A percentile compares a stretch with the other conserved stretches of the same genome.
These are phyloP conservation scores for Moelleriella libera DNA, from an alignment of 2,329 filamentous ascomycete genomes.

Conservation along the genomic window DNA sequence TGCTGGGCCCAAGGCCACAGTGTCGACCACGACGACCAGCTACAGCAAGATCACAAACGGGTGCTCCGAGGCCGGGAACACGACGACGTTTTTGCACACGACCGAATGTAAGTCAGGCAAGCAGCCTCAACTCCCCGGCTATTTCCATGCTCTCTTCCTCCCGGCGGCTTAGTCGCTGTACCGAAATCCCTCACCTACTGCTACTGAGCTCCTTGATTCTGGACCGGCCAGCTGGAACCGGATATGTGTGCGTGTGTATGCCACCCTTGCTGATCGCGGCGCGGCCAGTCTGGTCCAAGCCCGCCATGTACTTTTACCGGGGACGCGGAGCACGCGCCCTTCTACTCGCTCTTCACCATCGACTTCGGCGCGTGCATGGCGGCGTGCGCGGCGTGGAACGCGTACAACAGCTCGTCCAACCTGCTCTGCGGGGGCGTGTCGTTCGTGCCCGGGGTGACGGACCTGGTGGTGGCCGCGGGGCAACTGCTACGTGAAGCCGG, in stretches of 20 bases:
- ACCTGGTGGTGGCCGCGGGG: constrained; percentile 1
- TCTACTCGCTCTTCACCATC: constrained; percentile 26
- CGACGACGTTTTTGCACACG: constrained; percentile 12
- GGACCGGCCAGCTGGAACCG: too few relatives aligned
- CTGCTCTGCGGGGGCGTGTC: constrained; percentile 6
- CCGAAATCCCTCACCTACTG: too few relatives aligned
- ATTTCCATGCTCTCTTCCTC: too few relatives aligned
- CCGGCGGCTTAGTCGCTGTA: too few relatives aligned
- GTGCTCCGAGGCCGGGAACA: constrained; percentile 21
- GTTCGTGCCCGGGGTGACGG: constrained; percentile 6
- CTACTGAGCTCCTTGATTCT: too few relatives aligned
- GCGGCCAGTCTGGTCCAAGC: constrained; percentile 18
- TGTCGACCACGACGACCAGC: neutral
- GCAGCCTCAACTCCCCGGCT: too few relatives aligned
- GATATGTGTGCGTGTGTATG: too few relatives aligned
- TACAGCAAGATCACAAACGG: constrained; percentile 19
- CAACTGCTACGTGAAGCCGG: constrained; percentile 4
- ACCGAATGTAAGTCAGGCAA: neutral
- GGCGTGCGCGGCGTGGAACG: constrained; percentile 25
- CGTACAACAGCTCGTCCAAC: constrained; percentile 2
- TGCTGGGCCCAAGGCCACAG: neutral
- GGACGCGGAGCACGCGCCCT: constrained; percentile 20
- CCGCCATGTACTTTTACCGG: constrained; percentile 27
- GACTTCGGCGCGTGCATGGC: constrained; percentile 32
- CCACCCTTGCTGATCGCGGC: neutral